Conservation (phyloP, 495 filamentous ascomycete genomes). For the Penicillium argentinense region DNA sequence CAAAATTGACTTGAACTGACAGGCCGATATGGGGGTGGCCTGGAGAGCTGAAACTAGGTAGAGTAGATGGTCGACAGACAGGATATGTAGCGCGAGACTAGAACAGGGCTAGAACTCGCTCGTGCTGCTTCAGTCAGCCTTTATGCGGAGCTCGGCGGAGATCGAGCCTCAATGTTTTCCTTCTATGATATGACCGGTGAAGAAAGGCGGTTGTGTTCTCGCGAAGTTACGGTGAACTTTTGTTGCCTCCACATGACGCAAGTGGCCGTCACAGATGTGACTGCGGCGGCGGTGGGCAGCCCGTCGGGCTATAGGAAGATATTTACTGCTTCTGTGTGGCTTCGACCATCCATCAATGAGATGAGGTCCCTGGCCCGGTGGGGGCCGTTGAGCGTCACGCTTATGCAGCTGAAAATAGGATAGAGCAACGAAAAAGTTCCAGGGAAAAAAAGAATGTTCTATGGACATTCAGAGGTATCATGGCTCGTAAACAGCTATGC, state of each 20-base stretch:
- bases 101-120: background rate
- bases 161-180: slow-evolving; percentile 11
- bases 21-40: slow-evolving; percentile 1
- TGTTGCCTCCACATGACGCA: slow-evolving; percentile 20
- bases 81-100: too few relatives aligned
- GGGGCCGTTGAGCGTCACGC: slow-evolving; percentile 10
- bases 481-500: slow-evolving; percentile 18
- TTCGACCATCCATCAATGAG: slow-evolving; percentile 8
- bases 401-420: slow-evolving; percentile 4
- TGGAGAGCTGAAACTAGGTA: background rate
- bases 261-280: slow-evolving; percentile 12
- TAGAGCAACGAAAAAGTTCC: background rate
- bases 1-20: background rate
- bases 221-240: background rate
- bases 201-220: background rate
- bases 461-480: slow-evolving; percentile 7
- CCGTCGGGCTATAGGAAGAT: background rate
- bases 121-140: background rate
- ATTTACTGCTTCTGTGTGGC: slow-evolving; percentile 3
- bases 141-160: slow-evolving; percentile 9
- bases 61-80: too few relatives aligned
- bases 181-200: background rate
- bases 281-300: background rate
- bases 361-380: slow-evolving; percentile 2
- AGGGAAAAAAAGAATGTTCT: background rate